Base-by-base conservation (phyloP, 139 green algal species). In the Pedinophyceae sp. region DNA sequence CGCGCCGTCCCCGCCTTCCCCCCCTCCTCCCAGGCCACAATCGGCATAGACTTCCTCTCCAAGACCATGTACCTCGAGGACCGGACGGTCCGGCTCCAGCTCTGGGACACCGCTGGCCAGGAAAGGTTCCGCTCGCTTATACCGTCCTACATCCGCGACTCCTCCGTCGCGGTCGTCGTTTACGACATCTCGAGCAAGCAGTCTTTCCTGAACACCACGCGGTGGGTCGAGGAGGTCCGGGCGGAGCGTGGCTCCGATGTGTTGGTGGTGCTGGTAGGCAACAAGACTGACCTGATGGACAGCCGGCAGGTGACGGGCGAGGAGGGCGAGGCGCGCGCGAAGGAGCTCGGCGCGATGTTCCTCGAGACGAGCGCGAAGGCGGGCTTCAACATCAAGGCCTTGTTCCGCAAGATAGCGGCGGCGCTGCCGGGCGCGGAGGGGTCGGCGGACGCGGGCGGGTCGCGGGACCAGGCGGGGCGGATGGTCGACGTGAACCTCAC, bases 11-110 rank as follows among this genome's bases (percentile, higher is more conserved):
- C n/a, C n/a, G n/a, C n/a, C n/a, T n/a, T n/a, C n/a, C n/a, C n/a
- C n/a, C n/a, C n/a, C n/a, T n/a, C n/a, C n/a, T n/a, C n/a, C 27
- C 76, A 95, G 83, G 91, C 91, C 5, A 99, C 91, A 1, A 99
- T 99, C 57, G 91, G 91, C 28, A 99, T 99, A 48, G 91, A 99
- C 66, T 99, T 99, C 51, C 62, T 99, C 5, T 96, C 87, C 2
- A 99, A 99, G 58, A 99, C 91, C 2, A 96, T 99, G 87, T 98
- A 99, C 57, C 58, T 99, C 38, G 91, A 99, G 53, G 92, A 99
- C 68, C 70, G 91, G 6, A 97, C 92, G 19, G 91, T 99, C 26
- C 71, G 91, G 20, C 69, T 99, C 58, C 91, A 99, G 75, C 76
- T 99, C 3, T 99, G 91, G 89, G 91, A 99, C 68, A 99, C 91